These are phyloP conservation scores for Lactifluus volemus DNA, from an alignment of 768 basidiomycete species.

Conservation along the genomic window DNA sequence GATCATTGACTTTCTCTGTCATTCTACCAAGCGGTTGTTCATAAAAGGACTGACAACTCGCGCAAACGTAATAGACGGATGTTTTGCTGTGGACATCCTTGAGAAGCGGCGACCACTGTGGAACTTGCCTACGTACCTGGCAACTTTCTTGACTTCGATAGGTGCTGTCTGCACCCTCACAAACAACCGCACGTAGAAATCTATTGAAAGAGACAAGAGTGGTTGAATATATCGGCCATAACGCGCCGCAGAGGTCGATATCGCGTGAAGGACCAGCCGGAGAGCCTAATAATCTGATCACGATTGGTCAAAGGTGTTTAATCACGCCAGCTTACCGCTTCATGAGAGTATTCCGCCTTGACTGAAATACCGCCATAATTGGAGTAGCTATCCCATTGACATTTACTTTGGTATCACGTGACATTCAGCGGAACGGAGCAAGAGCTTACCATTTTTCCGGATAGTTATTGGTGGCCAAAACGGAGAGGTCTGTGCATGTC, in stretches of 20 bases:
- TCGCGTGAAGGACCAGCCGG: constrained; percentile 77
- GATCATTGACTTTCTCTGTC: constrained; percentile 48
- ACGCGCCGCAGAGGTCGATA: constrained; percentile 81
- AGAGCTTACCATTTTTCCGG: constrained; percentile 83
- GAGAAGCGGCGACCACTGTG: not conserved
- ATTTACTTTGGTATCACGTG: not conserved
- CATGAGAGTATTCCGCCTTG: constrained; percentile 93
- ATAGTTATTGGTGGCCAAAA: constrained; percentile 88
- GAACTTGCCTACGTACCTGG: constrained; percentile 45
- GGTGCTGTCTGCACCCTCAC: constrained; percentile 68
- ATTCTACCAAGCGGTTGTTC: constrained; percentile 80
- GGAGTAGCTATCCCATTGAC: constrained; percentile 51
- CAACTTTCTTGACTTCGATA: constrained; percentile 72
- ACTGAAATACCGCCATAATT: constrained; percentile 91
- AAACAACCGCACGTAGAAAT: constrained; percentile 94
- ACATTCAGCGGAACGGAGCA: not conserved
- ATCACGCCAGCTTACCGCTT: constrained; percentile 50
- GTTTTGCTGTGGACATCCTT: constrained; percentile 53
- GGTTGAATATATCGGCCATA: constrained; percentile 93
- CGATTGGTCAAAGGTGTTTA: not conserved
- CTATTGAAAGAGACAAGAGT: constrained; percentile 84
- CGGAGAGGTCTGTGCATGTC: constrained; percentile 93
- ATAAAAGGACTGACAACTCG: constrained; percentile 71
- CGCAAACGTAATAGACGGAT: constrained; percentile 77
- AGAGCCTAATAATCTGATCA: constrained; percentile 51